These are phyloP conservation scores for Silene coronaria DNA, from an alignment of 179 eudicot genomes.

Conservation along the genomic window DNA sequence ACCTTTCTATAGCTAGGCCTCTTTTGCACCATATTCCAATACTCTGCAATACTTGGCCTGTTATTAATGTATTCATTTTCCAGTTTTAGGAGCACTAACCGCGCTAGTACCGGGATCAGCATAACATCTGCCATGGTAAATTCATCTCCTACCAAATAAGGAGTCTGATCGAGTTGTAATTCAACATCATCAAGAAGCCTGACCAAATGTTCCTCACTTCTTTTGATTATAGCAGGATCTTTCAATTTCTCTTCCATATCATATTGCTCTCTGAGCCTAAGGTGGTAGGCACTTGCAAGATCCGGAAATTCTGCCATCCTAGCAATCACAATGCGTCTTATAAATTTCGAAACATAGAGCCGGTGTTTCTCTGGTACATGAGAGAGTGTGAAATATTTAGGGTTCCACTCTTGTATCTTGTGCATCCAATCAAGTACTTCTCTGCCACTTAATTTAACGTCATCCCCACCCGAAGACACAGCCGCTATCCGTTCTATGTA, in stretches of 20 bases:
- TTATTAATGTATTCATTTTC: constrained; percentile 50
- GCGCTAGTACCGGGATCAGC: constrained; percentile 63
- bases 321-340: constrained; percentile 69
- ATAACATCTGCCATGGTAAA: constrained; percentile 77
- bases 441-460: constrained; percentile 38
- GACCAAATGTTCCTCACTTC: constrained; percentile 54
- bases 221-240: constrained; percentile 46
- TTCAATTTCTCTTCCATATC: constrained; percentile 70
- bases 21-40: constrained; percentile 60
- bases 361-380: constrained; percentile 66
- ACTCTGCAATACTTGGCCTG: constrained; percentile 55
- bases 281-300: constrained; percentile 75
- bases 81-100: constrained; percentile 53
- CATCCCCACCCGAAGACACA: constrained; percentile 62
- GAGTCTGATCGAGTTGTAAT: constrained; percentile 41
- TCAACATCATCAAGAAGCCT: constrained; percentile 81
- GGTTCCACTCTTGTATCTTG: constrained; percentile 78
- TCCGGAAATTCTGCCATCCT: constrained; percentile 88
- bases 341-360: constrained; percentile 52
- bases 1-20: constrained; percentile 79
- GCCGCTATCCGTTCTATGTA: constrained; percentile 80
- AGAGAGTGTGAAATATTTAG: constrained; percentile 77
- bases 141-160: constrained; percentile 63
- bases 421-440: constrained; percentile 74
- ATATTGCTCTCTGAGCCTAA: constrained; percentile 66